phyloP scores from a whole-genome alignment of 2,329 filamentous ascomycete genomes.

The Lojkania enalia region DNA sequence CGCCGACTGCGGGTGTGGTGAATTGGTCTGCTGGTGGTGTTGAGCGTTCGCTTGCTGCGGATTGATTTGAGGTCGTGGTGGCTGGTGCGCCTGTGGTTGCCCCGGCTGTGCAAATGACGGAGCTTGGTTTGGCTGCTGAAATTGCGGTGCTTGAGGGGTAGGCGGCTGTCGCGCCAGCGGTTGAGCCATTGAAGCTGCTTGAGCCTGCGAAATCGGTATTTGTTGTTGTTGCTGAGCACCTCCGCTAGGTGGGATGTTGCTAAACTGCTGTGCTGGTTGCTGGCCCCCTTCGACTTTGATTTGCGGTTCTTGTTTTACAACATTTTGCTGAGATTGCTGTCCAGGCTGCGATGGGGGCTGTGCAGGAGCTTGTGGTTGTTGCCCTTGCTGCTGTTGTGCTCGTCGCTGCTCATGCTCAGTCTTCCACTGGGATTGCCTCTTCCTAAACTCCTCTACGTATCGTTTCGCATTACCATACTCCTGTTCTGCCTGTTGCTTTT shows the following conservation, averaged over 20 bases:
- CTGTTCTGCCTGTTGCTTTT: constrained; percentile 34
- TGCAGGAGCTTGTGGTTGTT: constrained; percentile 20
- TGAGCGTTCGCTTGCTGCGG: constrained; percentile 38
- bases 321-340: constrained; percentile 31
- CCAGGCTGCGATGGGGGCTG: constrained; percentile 24
- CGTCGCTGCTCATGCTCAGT: constrained; percentile 36
- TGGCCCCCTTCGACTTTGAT: constrained; percentile 43
- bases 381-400: constrained; percentile 30
- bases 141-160: constrained; percentile 31
- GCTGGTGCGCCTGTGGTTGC: constrained; percentile 36
- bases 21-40: constrained; percentile 39
- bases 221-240: constrained; percentile 16
- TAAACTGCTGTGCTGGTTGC: constrained; percentile 30
- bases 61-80: constrained; percentile 42
- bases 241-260: constrained; percentile 25
- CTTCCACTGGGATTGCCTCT: constrained; percentile 40
- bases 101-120: constrained; percentile 31
- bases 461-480: constrained; percentile 34
- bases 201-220: constrained; percentile 4
- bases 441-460: constrained; percentile 42
- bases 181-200: constrained; percentile 11
- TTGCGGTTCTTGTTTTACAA: constrained; percentile 35
- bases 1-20: constrained; percentile 43
- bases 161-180: constrained; percentile 22
- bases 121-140: constrained; percentile 32